Percentiles rank a stretch among this genome's conserved stretches.
phyloP scores from a whole-genome alignment of 1,139 yeast genomes.

The Petasospora fabianii region DNA sequence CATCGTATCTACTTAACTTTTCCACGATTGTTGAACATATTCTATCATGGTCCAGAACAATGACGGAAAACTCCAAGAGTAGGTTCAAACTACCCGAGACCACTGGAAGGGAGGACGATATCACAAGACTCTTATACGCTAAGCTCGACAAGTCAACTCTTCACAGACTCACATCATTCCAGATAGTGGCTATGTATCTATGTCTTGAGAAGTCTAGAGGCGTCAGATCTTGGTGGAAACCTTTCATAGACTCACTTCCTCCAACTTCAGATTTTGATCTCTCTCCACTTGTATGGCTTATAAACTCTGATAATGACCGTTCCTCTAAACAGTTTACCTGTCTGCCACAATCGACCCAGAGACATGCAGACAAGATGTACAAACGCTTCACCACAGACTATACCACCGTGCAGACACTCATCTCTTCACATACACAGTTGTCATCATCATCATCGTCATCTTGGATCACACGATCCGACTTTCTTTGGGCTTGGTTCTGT shows the following conservation, averaged over 20 bases:
- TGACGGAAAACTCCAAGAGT: conserved; percentile 11
- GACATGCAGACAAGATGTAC: conserved; percentile 37
- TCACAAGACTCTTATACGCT: conserved; percentile 29
- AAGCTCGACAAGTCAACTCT: conserved; percentile 23
- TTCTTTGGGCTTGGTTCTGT: conserved; percentile 76
- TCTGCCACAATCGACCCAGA: conserved; percentile 40
- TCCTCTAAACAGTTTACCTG: conserved; percentile 29
- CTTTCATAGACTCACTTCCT: conserved; percentile 60
- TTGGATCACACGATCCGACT: conserved; percentile 28
- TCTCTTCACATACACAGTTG: conserved; percentile 13
- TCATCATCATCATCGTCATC: neutral
- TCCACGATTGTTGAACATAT: conserved; percentile 49
- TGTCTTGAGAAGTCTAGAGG: conserved; percentile 18
- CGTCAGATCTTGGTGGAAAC: conserved; percentile 54
- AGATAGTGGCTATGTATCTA: conserved; percentile 23
- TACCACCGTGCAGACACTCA: conserved; percentile 28
- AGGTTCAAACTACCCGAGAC: conserved; percentile 25
- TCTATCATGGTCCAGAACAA: conserved; percentile 29
- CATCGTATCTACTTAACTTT: conserved; percentile 55
- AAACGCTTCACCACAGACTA: conserved; percentile 40
- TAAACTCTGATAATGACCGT: conserved; percentile 27
- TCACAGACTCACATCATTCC: conserved; percentile 32
- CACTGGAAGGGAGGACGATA: conserved; percentile 27
- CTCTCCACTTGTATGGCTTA: conserved; percentile 52
- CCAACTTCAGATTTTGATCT: conserved; percentile 41